Evolutionary conservation across 306 rosid species (phyloP).

Genomic region (Erythrophleum fordii): DNA sequence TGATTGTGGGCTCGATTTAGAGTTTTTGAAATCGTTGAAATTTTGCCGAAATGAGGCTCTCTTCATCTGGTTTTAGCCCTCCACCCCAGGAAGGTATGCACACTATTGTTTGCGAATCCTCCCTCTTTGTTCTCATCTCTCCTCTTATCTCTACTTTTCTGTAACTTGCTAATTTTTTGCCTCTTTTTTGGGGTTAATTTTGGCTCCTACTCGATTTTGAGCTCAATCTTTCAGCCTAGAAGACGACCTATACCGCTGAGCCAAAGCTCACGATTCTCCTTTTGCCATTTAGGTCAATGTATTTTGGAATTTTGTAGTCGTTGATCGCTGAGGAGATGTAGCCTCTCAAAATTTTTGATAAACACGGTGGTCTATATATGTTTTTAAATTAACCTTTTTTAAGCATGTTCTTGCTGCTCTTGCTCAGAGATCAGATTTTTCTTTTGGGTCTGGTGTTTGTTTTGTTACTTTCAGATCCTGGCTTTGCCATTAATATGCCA

Average conservation of each 20-base stretch:
- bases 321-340: neutral
- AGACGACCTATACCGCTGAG: neutral
- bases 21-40: neutral
- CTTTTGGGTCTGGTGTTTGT: neutral
- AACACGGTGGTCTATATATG: neutral
- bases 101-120: neutral
- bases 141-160: neutral
- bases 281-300: neutral
- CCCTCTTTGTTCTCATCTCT: neutral
- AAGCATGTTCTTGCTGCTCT: neutral
- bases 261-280: neutral
- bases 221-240: neutral
- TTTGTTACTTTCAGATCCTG: neutral
- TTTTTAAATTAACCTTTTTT: neutral
- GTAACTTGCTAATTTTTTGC: neutral
- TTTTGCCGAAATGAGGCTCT: conserved; percentile 12
- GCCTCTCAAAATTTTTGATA: neutral
- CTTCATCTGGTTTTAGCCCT: conserved; percentile 23
- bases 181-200: neutral
- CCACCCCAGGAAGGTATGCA: conserved; percentile 11
- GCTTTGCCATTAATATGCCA: neutral
- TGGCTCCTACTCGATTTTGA: neutral
- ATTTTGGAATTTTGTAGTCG: neutral
- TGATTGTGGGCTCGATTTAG: neutral
- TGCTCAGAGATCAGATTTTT: neutral